Evolutionary conservation across 2,329 filamentous ascomycete genomes (phyloP).

Genomic region (Claviceps digitariae): DNA sequence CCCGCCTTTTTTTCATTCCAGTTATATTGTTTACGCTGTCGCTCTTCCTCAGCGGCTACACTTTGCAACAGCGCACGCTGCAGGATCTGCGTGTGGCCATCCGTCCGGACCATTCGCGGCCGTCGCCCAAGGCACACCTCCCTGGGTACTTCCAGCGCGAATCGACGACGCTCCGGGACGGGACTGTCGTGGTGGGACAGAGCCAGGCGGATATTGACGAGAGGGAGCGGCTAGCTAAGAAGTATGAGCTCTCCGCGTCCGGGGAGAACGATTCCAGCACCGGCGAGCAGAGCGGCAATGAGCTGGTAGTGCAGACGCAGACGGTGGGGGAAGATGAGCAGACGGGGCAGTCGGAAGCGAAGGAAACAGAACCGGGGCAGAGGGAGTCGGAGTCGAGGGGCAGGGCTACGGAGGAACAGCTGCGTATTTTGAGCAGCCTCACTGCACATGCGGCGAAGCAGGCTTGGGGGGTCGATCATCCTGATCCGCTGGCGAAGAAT

Average conservation of each 20-base stretch:
- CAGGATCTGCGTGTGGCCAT: conserved; percentile 64
- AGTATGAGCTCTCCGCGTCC: conserved; percentile 8
- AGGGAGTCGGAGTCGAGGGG: conserved; percentile 7
- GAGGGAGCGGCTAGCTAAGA: conserved; percentile 8
- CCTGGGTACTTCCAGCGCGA: conserved; percentile 35
- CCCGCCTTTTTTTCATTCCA: conserved; percentile 14
- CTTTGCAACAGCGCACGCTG: conserved; percentile 76
- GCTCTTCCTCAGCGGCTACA: conserved; percentile 79
- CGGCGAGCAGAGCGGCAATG: not conserved
- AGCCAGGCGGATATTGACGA: conserved; percentile 20
- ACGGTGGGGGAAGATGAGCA: not conserved
- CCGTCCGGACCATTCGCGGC: conserved; percentile 30
- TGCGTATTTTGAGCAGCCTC: conserved; percentile 19
- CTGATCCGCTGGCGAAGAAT: conserved; percentile 23
- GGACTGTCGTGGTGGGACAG: conserved; percentile 27
- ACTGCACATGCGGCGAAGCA: conserved; percentile 19
- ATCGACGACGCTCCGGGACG: conserved; percentile 33
- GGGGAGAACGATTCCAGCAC: not conserved
- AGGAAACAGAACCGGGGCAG: conserved; percentile 1
- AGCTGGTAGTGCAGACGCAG: not conserved
- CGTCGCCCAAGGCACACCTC: conserved; percentile 34
- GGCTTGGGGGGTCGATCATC: conserved; percentile 20
- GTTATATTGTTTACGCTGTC: conserved; percentile 67
- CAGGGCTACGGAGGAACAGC: conserved; percentile 13
- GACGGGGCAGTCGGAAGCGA: not conserved